Evolutionary conservation across 225 moss, liverwort and hornwort genomes (phyloP).

Genomic region (Anthoceros angustus): DNA sequence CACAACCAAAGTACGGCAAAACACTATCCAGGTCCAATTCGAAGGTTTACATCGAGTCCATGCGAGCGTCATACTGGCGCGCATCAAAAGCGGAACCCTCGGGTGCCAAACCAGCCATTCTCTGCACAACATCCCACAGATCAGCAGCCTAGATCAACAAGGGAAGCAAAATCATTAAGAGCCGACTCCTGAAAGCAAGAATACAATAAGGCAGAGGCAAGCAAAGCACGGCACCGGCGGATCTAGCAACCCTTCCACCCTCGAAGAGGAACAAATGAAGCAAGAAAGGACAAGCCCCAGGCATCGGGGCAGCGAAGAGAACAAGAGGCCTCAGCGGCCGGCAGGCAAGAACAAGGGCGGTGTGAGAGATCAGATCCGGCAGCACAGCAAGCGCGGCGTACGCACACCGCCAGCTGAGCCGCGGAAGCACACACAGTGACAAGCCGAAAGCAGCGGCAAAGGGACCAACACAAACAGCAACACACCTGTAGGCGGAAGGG

Average conservation of each 20-base stretch:
- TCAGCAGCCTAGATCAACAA: background rate
- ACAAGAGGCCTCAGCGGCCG: too few relatives aligned
- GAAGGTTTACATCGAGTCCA: conserved; percentile 62
- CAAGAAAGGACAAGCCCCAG: too few relatives aligned
- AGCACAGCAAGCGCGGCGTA: too few relatives aligned
- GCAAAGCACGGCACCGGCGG: too few relatives aligned
- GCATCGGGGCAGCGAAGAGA: too few relatives aligned
- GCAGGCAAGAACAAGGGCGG: too few relatives aligned
- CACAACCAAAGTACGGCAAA: background rate
- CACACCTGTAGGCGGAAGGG: background rate
- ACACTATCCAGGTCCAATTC: background rate
- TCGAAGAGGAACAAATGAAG: too few relatives aligned
- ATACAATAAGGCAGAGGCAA: background rate
- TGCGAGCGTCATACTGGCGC: conserved; percentile 57
- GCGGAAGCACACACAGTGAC: too few relatives aligned
- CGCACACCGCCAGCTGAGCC: too few relatives aligned
- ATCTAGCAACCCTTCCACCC: too few relatives aligned
- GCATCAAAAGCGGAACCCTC: conserved; percentile 44
- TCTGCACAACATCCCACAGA: conserved; percentile 6
- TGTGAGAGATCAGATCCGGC: too few relatives aligned
- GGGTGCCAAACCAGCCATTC: conserved; percentile 71
- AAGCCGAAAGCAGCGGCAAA: background rate
- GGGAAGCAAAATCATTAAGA: background rate
- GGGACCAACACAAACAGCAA: background rate
- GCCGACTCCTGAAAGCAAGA: background rate